Conservation (phyloP, 1,284 basidiomycete genomes). For the Serendipita sp. region DNA sequence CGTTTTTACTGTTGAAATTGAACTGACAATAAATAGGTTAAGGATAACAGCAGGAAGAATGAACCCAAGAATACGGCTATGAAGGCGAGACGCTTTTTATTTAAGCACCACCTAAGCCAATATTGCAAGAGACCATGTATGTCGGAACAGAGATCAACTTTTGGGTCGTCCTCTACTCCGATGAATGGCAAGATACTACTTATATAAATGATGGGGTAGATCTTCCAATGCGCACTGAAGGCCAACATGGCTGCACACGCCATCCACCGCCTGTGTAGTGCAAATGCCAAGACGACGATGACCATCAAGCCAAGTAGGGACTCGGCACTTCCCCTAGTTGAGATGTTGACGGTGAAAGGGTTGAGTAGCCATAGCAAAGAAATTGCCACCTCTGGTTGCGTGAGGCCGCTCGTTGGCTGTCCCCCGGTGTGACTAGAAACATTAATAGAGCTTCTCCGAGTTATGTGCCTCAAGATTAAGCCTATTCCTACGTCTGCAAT, state of each 20-base stretch:
- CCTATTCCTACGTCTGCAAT: slow-evolving; percentile 76
- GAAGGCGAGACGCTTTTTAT: slow-evolving; percentile 50
- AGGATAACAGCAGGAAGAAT: slow-evolving; percentile 49
- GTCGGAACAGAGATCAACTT: background rate
- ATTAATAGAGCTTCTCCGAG: slow-evolving; percentile 20
- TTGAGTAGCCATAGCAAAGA: slow-evolving; percentile 57
- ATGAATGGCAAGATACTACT: slow-evolving; percentile 60
- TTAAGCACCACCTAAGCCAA: slow-evolving; percentile 34
- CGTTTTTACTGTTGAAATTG: slow-evolving; percentile 6
- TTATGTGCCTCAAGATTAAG: slow-evolving; percentile 56
- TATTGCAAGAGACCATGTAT: slow-evolving; percentile 7
- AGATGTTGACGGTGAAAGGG: slow-evolving; percentile 90
- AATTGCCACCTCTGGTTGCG: background rate
- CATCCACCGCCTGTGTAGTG: slow-evolving; percentile 34
- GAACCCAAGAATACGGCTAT: slow-evolving; percentile 49
- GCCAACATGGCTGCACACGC: slow-evolving; percentile 60
- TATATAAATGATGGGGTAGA: slow-evolving; percentile 88
- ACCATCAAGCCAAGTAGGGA: slow-evolving; percentile 74
- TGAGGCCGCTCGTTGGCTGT: background rate
- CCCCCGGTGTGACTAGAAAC: background rate
- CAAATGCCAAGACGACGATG: slow-evolving; percentile 53
- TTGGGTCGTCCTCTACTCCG: slow-evolving; percentile 20
- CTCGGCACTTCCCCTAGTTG: slow-evolving; percentile 91
- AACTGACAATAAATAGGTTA: slow-evolving; percentile 68
- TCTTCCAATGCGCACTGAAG: slow-evolving; percentile 82